Conservation (phyloP, 2,329 filamentous ascomycete genomes). For the Xylaria arbuscula region DNA sequence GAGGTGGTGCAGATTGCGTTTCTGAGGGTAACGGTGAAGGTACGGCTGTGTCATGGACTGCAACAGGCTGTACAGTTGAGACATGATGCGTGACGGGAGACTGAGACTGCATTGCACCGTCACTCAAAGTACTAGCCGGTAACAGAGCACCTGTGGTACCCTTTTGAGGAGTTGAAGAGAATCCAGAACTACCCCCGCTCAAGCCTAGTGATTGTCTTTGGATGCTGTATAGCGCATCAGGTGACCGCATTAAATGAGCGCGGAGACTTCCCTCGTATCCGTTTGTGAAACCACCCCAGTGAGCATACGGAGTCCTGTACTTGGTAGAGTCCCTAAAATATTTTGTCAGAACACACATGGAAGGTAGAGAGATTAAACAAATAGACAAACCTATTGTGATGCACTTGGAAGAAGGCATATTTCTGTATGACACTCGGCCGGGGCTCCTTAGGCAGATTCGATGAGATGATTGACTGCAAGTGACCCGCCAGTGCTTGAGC, state of each 20-base stretch:
- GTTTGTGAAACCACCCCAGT: slow-evolving; percentile 69
- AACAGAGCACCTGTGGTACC: slow-evolving; percentile 31
- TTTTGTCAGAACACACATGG: slow-evolving; percentile 43
- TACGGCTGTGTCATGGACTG: slow-evolving; percentile 8
- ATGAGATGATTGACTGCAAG: slow-evolving; percentile 42
- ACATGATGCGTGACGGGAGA: slow-evolving; percentile 8
- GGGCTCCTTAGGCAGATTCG: slow-evolving; percentile 39
- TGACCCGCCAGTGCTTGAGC: slow-evolving; percentile 47
- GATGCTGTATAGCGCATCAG: slow-evolving; percentile 52
- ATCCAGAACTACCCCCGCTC: slow-evolving; percentile 27
- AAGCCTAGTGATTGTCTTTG: slow-evolving; percentile 43
- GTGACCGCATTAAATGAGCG: slow-evolving; percentile 58
- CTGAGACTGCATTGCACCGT: slow-evolving; percentile 9
- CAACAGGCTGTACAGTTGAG: slow-evolving; percentile 16
- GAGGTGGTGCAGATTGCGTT: slow-evolving; percentile 26
- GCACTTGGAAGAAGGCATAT: slow-evolving; percentile 68
- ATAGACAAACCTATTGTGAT: slow-evolving; percentile 65
- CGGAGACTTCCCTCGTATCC: slow-evolving; percentile 67
- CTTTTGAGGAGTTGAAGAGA: slow-evolving; percentile 35
- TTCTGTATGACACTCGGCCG: slow-evolving; percentile 60
- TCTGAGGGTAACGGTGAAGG: slow-evolving; percentile 4
- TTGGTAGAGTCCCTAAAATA: slow-evolving; percentile 61
- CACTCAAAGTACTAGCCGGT: background rate
- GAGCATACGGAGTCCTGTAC: slow-evolving; percentile 70
- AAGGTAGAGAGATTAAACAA: background rate